Base-by-base conservation (phyloP, 169 alveolate species). In the Ichthyophthirius multifiliis region DNA sequence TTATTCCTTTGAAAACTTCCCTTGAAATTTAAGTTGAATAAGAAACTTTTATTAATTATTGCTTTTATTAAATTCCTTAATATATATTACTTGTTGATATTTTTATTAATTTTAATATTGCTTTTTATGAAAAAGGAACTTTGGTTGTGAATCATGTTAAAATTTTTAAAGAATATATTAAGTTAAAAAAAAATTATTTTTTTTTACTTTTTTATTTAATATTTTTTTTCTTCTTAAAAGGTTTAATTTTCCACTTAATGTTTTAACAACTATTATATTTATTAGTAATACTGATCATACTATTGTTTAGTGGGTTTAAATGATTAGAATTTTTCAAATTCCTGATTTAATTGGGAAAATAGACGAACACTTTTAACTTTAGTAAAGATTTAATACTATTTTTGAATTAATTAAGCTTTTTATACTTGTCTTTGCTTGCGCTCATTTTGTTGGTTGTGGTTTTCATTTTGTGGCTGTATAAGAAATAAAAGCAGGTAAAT, bases 371-470 rank as follows among this genome's bases (percentile, higher is more conserved):
- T 55, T 15, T 18, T 55, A 55, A 27, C 71, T 55, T 0, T 55
- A 34, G 0, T 55, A 55, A 55, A 55, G 71, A 27, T 55, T 55
- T 27, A 55, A 55, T 6, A 55, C 71, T 10, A 27, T 55, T 55
- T 55, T 55, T 27, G 71, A 55, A n/a, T 23, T 55, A 20, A 27
- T 55, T 27, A 55, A 55, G 18, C 71, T 55, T 1, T 15, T 55
- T 34, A 15, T 55, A 10, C 71, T 55, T 1, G 18, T 55, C 3
- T 55, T 55, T 55, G 71, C 43, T 27, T 55, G 71, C 31, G 71
- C 71, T 27, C 71, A 55, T 15, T 55, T 55, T 23, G 71, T 55
- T 13, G 71, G 41, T 55, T 55, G 71, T 55, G 71, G 71, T 20
- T 55, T 55, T 55, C 71, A 55, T 18, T 55, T 20, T 27, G 71